Base-by-base conservation (phyloP, 1,284 basidiomycete species). In the Tilletia walkeri region DNA sequence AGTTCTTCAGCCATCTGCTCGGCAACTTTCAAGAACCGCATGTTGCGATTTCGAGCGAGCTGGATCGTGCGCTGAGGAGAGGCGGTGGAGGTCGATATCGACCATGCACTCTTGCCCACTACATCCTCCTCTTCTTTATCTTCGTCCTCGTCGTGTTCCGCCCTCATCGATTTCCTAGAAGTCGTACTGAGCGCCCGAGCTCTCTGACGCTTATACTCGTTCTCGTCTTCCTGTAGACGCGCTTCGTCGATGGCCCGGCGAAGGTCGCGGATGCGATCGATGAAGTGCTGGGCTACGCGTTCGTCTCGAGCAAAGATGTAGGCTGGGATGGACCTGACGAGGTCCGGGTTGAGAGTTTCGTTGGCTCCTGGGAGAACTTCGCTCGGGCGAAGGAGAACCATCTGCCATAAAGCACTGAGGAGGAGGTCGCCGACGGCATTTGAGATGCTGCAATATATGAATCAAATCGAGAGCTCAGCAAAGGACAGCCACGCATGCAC, bases 401-500 rank as follows among this genome's bases (percentile, higher is more conserved):
- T 49, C 1, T 72, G 67, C 81, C 81, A 83, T 1, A 83, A 59
- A 20, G 80, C 73, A 73, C 80, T 75, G 18, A 83, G 71, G 14
- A 83, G 30, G 18, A 83, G 70, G 72, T 83, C 81, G n/a, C 73
- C 73, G 20, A 74, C 70, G 1, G 80, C 78, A 48, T 83, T 83
- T 7, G 76, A 71, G 39, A 83, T 73, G 65, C 41, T 63, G 59
- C 14, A 36, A 34, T 14, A 18, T 10, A 10, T 16, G 56, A 61
- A 24, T 6, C 7, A 24, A 6, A 53, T 18, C 9, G 50, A 14
- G n/a, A 61, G 24, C 7, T 34, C 34, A 20, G 38, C 7, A 5
- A 34, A 9, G 6, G 56, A 14, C 24, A 16, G n/a, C 38, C 59
- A 36, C 14, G 4, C 18, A 20, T 7, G 56, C 59, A 38, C 7